Conservation (phyloP, 2,329 filamentous ascomycete genomes). For the Fusarium scirpi region DNA sequence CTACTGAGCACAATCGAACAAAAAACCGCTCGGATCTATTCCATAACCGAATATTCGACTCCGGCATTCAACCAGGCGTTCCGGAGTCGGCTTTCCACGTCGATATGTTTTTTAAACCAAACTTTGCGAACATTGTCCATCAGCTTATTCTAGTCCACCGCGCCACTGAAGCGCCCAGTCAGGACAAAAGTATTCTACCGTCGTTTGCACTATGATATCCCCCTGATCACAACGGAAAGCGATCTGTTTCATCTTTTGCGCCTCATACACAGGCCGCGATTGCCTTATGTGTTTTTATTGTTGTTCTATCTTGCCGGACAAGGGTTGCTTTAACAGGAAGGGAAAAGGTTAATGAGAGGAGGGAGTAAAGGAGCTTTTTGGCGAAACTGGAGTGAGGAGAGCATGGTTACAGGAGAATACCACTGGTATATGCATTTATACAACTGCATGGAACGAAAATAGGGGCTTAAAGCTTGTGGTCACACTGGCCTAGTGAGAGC, state of each 20-base stretch:
- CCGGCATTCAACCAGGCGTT: not conserved
- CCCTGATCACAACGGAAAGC: slow-evolving; percentile 36
- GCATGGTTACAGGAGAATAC: slow-evolving; percentile 18
- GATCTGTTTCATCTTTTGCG: slow-evolving; percentile 25
- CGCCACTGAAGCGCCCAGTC: slow-evolving; percentile 1
- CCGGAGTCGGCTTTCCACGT: slow-evolving; percentile 1
- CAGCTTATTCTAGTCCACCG: slow-evolving; percentile 9
- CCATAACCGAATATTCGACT: slow-evolving; percentile 20
- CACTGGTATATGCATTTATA: slow-evolving; percentile 14
- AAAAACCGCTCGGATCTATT: not conserved
- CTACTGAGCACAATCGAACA: not conserved
- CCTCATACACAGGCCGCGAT: slow-evolving; percentile 7
- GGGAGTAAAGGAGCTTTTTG: slow-evolving; percentile 31
- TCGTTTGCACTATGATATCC: slow-evolving; percentile 44
- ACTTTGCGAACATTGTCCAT: not conserved
- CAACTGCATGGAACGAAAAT: slow-evolving; percentile 6
- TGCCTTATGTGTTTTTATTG: slow-evolving; percentile 12
- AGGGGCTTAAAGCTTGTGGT: not conserved
- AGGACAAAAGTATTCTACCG: slow-evolving; percentile 18
- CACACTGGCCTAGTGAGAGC: not conserved
- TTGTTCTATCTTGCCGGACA: slow-evolving; percentile 10
- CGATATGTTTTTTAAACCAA: slow-evolving; percentile 6
- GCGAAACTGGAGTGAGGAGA: slow-evolving; percentile 18
- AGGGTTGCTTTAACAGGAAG: slow-evolving; percentile 17
- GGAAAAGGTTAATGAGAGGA: slow-evolving; percentile 9